Conservation (phyloP, 164 flowering plant genomes). For the Paratinospora sagittata region DNA sequence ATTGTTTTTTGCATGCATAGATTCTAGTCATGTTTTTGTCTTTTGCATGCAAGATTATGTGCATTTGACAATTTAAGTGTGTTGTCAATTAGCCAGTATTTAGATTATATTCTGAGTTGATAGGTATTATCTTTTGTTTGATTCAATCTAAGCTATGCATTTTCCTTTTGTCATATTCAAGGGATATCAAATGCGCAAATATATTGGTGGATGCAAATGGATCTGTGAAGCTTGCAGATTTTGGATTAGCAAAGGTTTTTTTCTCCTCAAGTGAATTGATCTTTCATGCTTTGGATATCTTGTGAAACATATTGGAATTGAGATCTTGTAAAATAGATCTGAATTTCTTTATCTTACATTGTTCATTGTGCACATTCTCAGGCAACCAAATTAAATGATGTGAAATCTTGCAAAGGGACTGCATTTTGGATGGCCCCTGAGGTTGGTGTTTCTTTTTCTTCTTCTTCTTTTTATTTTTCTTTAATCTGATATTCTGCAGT, state of each 20-base stretch:
- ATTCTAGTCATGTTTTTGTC: too few species aligned
- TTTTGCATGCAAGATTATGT: too few species aligned
- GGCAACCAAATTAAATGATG: slow-evolving; percentile 77
- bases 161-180: slow-evolving; percentile 21
- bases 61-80: not conserved
- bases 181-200: slow-evolving; percentile 98
- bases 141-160: not conserved
- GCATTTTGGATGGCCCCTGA: slow-evolving; percentile 99
- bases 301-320: not conserved
- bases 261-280: not conserved
- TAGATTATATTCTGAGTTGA: not conserved
- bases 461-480: slow-evolving; percentile 5
- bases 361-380: slow-evolving; percentile 21
- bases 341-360: slow-evolving; percentile 5
- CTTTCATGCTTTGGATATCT: slow-evolving; percentile 5
- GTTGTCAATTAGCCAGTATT: not conserved
- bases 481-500: not conserved
- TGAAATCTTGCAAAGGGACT: slow-evolving; percentile 91
- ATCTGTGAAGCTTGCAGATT: slow-evolving; percentile 93
- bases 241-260: slow-evolving; percentile 95
- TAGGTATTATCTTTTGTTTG: not conserved
- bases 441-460: slow-evolving; percentile 39
- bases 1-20: too few species aligned
- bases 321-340: not conserved
- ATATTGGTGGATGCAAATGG: slow-evolving; percentile 85